These are phyloP conservation scores for Cyberlindnera maritima DNA, from an alignment of 805 yeast species.

Conservation along the genomic window DNA sequence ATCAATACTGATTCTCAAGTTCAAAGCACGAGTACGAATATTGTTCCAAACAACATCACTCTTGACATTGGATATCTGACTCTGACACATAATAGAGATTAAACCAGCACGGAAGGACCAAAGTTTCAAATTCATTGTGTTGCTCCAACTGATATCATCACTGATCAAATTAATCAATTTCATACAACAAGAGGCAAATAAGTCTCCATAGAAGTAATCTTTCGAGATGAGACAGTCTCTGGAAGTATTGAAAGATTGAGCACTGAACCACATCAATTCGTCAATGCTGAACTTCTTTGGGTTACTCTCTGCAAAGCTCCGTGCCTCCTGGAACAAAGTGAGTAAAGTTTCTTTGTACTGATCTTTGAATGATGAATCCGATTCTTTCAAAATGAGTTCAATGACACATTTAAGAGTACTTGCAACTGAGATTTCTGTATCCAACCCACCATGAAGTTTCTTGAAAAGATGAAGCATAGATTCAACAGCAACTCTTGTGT, in stretches of 20 bases:
- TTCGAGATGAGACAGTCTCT: slow-evolving; percentile 25
- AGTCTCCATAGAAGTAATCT: slow-evolving; percentile 13
- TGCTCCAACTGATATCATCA: slow-evolving; percentile 28
- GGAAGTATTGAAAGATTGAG: slow-evolving; percentile 28
- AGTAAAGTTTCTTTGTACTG: slow-evolving; percentile 14
- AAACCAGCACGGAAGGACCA: slow-evolving; percentile 20
- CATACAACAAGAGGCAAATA: slow-evolving; percentile 23
- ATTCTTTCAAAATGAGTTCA: slow-evolving; percentile 30
- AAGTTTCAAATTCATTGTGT: slow-evolving; percentile 17
- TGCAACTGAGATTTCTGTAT: slow-evolving; percentile 25
- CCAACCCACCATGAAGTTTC: slow-evolving; percentile 17
- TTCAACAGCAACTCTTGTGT: slow-evolving; percentile 26
- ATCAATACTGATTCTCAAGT: slow-evolving; percentile 16
- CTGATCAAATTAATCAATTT: slow-evolving; percentile 23
- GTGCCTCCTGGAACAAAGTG: slow-evolving; percentile 14
- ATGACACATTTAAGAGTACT: slow-evolving; percentile 30
- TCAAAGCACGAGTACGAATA: slow-evolving; percentile 9
- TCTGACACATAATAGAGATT: slow-evolving; percentile 19
- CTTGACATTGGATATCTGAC: slow-evolving; percentile 7
- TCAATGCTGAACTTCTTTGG: no score
- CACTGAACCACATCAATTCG: no score
- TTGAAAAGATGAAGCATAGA: slow-evolving; percentile 29
- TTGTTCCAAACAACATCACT: slow-evolving; percentile 11
- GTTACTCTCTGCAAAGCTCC: slow-evolving; percentile 11
- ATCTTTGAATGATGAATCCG: not conserved